Conservation (phyloP, 805 yeast genomes). For the Lipomyces orientalis region DNA sequence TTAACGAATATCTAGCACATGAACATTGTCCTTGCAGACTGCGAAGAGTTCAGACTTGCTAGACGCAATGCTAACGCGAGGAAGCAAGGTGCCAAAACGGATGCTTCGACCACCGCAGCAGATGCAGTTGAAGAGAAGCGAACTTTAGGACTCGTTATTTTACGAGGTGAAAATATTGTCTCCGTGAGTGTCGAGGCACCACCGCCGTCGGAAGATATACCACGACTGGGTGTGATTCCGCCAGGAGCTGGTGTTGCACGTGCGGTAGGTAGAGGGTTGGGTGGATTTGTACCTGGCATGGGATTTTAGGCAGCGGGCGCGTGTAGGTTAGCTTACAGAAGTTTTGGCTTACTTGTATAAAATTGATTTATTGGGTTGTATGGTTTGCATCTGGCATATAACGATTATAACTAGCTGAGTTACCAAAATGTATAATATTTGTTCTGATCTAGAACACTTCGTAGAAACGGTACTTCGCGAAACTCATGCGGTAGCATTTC, state of each 20-base stretch:
- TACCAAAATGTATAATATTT: not conserved
- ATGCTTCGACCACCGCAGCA: slow-evolving; percentile 42
- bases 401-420: not conserved
- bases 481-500: not conserved
- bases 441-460: not conserved
- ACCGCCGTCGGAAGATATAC: slow-evolving; percentile 51
- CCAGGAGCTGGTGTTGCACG: slow-evolving; percentile 47
- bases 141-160: slow-evolving; percentile 75
- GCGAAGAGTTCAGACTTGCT: slow-evolving; percentile 81
- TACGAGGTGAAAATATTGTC: slow-evolving; percentile 87
- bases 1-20: slow-evolving; percentile 53
- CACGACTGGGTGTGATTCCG: slow-evolving; percentile 42
- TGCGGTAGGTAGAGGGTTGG: slow-evolving; percentile 44
- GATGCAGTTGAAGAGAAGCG: slow-evolving; percentile 70
- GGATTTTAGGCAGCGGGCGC: slow-evolving; percentile 18
- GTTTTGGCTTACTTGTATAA: not conserved
- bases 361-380: not conserved
- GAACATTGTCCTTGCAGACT: slow-evolving; percentile 82
- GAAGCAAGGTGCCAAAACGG: slow-evolving; percentile 39
- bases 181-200: slow-evolving; percentile 74
- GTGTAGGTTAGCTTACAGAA: slow-evolving; percentile 2
- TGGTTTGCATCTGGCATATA: slow-evolving; percentile 1
- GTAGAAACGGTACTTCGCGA: not conserved
- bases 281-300: slow-evolving; percentile 41
- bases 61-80: slow-evolving; percentile 55